A percentile compares a stretch with the other conserved stretches of the same genome.
These are phyloP conservation scores for Vicia sativa DNA, from an alignment of 306 rosid genomes.

Conservation along the genomic window DNA sequence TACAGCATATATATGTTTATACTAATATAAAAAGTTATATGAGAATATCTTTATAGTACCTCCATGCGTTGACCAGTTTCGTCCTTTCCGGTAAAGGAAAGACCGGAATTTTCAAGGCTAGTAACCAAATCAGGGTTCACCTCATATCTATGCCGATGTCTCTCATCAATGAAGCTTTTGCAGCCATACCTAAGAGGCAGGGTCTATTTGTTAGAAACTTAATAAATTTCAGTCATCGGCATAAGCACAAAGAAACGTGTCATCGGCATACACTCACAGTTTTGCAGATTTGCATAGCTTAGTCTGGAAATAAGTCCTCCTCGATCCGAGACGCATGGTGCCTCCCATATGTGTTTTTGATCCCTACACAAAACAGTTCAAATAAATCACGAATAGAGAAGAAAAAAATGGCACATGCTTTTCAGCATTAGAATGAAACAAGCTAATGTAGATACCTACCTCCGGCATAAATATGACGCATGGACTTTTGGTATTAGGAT, in stretches of 20 bases:
- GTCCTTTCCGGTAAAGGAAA: constrained; percentile 76
- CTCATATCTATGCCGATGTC: constrained; percentile 94
- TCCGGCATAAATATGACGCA: constrained; percentile 94
- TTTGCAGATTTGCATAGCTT: constrained; percentile 80
- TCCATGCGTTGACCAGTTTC: constrained; percentile 84
- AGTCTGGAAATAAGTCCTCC: constrained; percentile 76
- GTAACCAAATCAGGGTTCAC: constrained; percentile 78
- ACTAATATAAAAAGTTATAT: background rate
- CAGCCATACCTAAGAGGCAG: constrained; percentile 53
- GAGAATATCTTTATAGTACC: constrained; percentile 44
- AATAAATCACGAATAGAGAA: constrained; percentile 14
- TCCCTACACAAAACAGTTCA: constrained; percentile 53
- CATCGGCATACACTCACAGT: constrained; percentile 54
- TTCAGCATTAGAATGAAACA: constrained; percentile 1
- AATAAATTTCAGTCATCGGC: constrained; percentile 17
- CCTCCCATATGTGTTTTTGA: constrained; percentile 97
- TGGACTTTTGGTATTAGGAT: constrained; percentile 67
- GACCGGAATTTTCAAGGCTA: constrained; percentile 69
- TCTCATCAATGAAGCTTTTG: constrained; percentile 68
- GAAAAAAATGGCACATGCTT: background rate
- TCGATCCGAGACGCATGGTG: constrained; percentile 94
- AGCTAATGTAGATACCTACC: constrained; percentile 54
- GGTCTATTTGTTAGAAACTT: constrained; percentile 42
- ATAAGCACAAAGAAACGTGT: constrained; percentile 9
- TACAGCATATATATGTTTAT: background rate